These are phyloP conservation scores for Aspergillus alliaceus DNA, from an alignment of 2,329 filamentous ascomycete species.

Conservation along the genomic window DNA sequence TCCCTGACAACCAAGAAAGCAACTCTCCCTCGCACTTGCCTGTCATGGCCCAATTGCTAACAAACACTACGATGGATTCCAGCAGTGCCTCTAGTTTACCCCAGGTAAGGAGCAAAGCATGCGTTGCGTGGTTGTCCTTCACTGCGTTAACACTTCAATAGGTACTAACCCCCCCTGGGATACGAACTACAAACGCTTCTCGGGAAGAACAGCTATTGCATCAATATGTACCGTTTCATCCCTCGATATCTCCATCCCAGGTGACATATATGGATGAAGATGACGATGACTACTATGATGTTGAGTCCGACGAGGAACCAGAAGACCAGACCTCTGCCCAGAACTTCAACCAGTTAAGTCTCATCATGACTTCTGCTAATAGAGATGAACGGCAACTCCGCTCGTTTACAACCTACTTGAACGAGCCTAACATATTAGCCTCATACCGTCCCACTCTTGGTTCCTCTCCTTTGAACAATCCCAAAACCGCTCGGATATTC, in stretches of 20 bases:
- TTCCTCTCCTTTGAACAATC: constrained; percentile 74
- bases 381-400: constrained; percentile 49
- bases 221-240: constrained; percentile 7
- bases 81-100: background rate
- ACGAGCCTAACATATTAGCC: constrained; percentile 54
- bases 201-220: constrained; percentile 3
- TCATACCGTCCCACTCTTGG: constrained; percentile 66
- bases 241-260: constrained; percentile 18
- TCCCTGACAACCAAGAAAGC: background rate
- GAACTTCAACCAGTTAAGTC: constrained; percentile 40
- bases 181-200: background rate
- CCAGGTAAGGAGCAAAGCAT: background rate
- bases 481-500: constrained; percentile 78
- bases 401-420: constrained; percentile 50
- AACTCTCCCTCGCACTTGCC: background rate
- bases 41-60: background rate
- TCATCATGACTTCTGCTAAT: constrained; percentile 47
- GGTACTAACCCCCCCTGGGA: background rate
- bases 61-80: background rate
- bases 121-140: background rate
- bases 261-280: constrained; percentile 47
- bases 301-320: constrained; percentile 61
- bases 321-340: constrained; percentile 39
- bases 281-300: constrained; percentile 63
- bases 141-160: background rate